Base-by-base conservation (phyloP, 2,329 filamentous ascomycete species). In the Pyrenophora seminiperda region DNA sequence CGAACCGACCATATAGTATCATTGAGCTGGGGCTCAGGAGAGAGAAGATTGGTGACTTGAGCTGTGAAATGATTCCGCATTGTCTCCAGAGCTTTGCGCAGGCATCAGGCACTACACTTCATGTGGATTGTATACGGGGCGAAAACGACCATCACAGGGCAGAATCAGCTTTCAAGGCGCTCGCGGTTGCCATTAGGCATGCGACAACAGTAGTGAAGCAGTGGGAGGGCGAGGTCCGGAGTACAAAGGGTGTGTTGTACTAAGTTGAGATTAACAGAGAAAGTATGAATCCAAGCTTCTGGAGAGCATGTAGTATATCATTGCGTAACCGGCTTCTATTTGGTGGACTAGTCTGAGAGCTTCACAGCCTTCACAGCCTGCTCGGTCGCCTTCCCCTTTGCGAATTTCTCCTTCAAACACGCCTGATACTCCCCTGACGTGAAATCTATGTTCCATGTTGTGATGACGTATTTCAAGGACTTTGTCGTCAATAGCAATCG, bases 141-240 rank as follows among this genome's bases (percentile, higher is more conserved):
- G 84, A 89, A 56, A 99, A 97, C 75, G 94, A 97, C 76, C 94
- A 97, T 76, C 94, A 97, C 78, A 82, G 92, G 50, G 92, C 94
- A 7, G 94, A 97, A 83, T 94, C 89, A 72, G 94, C 93, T 13
- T 97, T 99, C 77, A 99, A 99, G 83, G 94, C 94, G 38, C 76
- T 97, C 61, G 94, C 94, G 0, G 85, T 97, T 36, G 94, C 94
- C 6, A 81, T 95, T 47, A 82, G 88, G 63, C 83, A 83, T 73
- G 94, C 94, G 7, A 93, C 87, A 40, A 82, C 83, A 41, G 82
- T 85, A 62, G 85, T 93, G 24, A 83, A 84, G 33, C 91, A 90
- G 9, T 87, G 88, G 71, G 91, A 95, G 75, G 91, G 91, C 2
- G 94, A 99, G 80, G 86, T 97, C 19, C 90, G 92, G 44, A 97